Base-by-base conservation (phyloP, 169 alveolate genomes). In the Miamiensis avidus region DNA sequence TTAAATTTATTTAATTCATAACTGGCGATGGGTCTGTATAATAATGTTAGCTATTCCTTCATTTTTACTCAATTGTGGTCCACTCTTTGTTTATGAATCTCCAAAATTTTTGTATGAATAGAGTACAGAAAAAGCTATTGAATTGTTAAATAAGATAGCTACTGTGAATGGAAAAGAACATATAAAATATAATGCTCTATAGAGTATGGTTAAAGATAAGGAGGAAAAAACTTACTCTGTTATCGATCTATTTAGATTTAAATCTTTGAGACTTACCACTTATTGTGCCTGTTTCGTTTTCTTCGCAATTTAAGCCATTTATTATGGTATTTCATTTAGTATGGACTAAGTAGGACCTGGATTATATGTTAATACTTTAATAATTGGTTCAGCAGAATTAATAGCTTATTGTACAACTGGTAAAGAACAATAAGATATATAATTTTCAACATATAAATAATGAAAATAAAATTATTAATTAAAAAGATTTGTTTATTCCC, bases 281-380 rank as follows among this genome's bases (percentile, higher is more conserved):
- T 74, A 81, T 34, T 79, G 85, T 65, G 74, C 87, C 27, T 64
- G 78, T 6, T 75, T 86, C n/a, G 73, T 86, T 49, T 86, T 86
- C 76, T 81, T 86, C 69, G 87, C 81, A 32, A 81, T 86, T 20
- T 29, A 81, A 81, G 26, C 81, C n/a, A 74, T 81, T 31, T 86
- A 86, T 81, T 86, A 86, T 75, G 90, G 90, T 29, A 86, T 86
- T 25, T 79, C 87, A n/a, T 86, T 86, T 65, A 83, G 77, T 27
- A 81, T 83, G 34, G 84, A 76, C 65, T 81, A 33, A 64, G 49
- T 86, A 0, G 90, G 90, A 28, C 30, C 65, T 30, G 69, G 75
- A 28, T 74, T 86, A 74, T 86, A 81, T 69, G 75, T 75, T 26
- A 86, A 77, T 64, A 77, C 78, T 25, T 65, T 74, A 11, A 82